phyloP scores from a whole-genome alignment of 2,329 filamentous ascomycete genomes.

The Albifimbria verrucaria region DNA sequence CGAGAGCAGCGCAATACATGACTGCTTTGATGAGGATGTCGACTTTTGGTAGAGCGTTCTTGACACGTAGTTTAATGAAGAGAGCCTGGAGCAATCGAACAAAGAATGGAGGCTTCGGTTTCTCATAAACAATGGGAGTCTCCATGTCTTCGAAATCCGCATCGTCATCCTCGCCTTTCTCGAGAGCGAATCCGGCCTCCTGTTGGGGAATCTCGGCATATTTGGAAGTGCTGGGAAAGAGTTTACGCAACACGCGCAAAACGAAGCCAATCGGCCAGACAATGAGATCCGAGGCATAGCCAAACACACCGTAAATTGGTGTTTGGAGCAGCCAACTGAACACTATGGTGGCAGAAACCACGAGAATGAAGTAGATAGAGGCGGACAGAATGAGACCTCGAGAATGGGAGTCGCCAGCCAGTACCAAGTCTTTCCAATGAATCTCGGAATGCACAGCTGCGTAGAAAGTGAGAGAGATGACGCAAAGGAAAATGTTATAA shows the following conservation, averaged over 20 bases:
- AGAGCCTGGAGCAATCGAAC: neutral
- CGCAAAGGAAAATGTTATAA: constrained; percentile 19
- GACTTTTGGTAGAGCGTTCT: constrained; percentile 10
- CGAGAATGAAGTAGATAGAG: constrained; percentile 20
- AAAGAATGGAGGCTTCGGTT: neutral
- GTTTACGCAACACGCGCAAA: constrained; percentile 4
- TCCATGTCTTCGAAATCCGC: neutral
- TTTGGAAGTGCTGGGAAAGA: neutral
- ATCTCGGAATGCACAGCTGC: constrained; percentile 29
- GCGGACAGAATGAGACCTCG: constrained; percentile 27
- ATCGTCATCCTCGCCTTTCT: neutral
- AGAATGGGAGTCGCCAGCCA: constrained; percentile 26
- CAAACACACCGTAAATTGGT: constrained; percentile 12
- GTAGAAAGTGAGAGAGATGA: constrained; percentile 28
- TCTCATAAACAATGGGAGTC: neutral
- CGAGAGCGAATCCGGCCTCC: constrained; percentile 14
- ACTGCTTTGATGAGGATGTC: constrained; percentile 3
- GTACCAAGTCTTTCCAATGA: constrained; percentile 29
- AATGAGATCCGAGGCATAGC: constrained; percentile 21
- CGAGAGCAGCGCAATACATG: constrained; percentile 10
- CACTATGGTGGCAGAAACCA: constrained; percentile 10
- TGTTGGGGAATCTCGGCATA: constrained; percentile 21
- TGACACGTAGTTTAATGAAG: neutral
- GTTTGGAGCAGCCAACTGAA: constrained; percentile 23
- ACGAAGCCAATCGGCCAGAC: constrained; percentile 17